A percentile compares a stretch with the other conserved stretches of the same genome.
phyloP scores from a whole-genome alignment of 805 yeast genomes.

The Saccharomycopsis fibuligera region DNA sequence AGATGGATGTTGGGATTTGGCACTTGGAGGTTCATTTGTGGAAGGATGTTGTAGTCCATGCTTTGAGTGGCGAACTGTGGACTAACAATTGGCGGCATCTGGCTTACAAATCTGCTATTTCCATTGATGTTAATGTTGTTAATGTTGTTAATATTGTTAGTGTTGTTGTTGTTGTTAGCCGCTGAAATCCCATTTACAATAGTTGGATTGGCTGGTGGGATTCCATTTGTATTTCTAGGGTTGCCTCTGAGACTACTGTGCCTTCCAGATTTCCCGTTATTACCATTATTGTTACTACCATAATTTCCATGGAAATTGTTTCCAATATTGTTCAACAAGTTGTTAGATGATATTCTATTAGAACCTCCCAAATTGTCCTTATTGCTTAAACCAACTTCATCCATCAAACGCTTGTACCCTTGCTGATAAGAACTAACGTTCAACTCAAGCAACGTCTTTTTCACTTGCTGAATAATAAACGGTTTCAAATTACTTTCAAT shows the following conservation, averaged over 20 bases:
- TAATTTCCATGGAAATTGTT: not conserved
- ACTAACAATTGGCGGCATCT: not conserved
- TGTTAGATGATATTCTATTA: not conserved
- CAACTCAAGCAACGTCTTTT: conserved; percentile 54
- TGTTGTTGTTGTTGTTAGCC: too few species aligned
- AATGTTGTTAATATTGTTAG: not conserved
- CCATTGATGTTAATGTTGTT: not conserved
- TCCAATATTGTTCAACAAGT: not conserved
- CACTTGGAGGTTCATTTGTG: not conserved
- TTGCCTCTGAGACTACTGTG: too few species aligned
- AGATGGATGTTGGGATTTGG: not conserved
- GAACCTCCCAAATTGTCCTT: conserved; percentile 2
- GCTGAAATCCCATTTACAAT: too few species aligned
- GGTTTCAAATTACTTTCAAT: conserved; percentile 51
- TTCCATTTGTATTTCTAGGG: too few species aligned
- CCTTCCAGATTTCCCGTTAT: not conserved
- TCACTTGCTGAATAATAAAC: conserved; percentile 53
- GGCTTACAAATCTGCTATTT: not conserved
- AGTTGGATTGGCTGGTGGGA: too few species aligned
- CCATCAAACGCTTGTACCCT: conserved; percentile 79
- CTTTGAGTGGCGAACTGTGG: not conserved
- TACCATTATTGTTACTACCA: not conserved
- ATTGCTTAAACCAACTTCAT: conserved; percentile 71
- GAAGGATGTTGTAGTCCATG: not conserved
- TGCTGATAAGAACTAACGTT: conserved; percentile 48